Evolutionary conservation across 1,139 yeast species (phyloP).

Genomic region (Nakaseomyces sp.): DNA sequence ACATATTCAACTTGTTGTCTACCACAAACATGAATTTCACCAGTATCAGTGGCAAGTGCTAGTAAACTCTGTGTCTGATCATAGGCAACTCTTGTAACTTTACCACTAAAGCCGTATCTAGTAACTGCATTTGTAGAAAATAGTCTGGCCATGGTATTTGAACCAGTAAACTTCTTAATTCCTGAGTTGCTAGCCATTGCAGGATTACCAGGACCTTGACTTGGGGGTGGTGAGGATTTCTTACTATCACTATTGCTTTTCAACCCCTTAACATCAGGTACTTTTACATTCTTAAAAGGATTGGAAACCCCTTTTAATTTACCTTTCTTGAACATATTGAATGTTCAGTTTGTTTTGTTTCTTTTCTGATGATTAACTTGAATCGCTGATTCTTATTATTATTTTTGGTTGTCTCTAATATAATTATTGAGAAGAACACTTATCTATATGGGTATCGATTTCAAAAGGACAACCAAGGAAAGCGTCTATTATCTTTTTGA

Average conservation of each 20-base stretch:
- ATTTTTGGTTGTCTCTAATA: too few species aligned
- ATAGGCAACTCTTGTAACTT: slow-evolving; percentile 56
- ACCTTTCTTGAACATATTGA: slow-evolving; percentile 6
- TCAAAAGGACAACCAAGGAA: too few species aligned
- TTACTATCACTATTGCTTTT: neutral
- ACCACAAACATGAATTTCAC: slow-evolving; percentile 73
- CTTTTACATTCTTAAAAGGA: slow-evolving; percentile 34
- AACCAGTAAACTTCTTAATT: slow-evolving; percentile 3
- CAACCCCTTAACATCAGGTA: slow-evolving; percentile 23
- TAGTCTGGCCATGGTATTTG: slow-evolving; percentile 22
- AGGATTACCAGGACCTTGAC: slow-evolving; percentile 1
- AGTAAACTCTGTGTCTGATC: slow-evolving; percentile 84
- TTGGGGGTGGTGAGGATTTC: neutral
- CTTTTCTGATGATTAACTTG: too few species aligned
- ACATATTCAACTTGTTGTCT: slow-evolving; percentile 73
- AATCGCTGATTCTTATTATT: too few species aligned
- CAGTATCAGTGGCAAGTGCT: slow-evolving; percentile 67
- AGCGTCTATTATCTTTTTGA: too few species aligned
- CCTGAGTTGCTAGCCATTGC: neutral
- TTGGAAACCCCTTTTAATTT: slow-evolving; percentile 43
- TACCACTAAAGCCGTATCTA: slow-evolving; percentile 51
- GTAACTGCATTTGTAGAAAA: slow-evolving; percentile 35
- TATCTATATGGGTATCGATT: too few species aligned
- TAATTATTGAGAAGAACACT: too few species aligned
- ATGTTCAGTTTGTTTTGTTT: too few species aligned